These are phyloP conservation scores for Annona cherimola DNA, from an alignment of 164 flowering plant species.

Conservation along the genomic window DNA sequence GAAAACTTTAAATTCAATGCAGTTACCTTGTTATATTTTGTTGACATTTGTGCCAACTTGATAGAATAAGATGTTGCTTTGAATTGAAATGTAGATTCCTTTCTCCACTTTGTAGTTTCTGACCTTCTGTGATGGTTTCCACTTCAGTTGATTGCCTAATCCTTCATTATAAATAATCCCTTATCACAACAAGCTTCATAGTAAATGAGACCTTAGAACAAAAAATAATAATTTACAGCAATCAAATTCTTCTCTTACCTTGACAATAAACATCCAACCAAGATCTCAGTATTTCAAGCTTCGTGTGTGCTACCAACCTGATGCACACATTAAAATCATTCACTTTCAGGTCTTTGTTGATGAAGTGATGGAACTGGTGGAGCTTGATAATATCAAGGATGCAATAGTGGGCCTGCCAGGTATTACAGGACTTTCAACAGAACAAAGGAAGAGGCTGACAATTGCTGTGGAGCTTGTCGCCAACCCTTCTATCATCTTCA, in stretches of 20 bases:
- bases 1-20: too few relatives aligned
- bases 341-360: conserved; percentile 67
- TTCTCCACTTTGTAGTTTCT: too few relatives aligned
- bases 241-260: too few relatives aligned
- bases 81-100: too few relatives aligned
- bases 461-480: conserved; percentile 99
- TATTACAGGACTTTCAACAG: conserved; percentile 85
- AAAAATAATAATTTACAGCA: too few relatives aligned
- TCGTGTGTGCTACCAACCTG: neutral
- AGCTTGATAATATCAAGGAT: conserved; percentile 75
- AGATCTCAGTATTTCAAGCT: neutral
- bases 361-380: conserved; percentile 92
- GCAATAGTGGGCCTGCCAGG: conserved; percentile 96
- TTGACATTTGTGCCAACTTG: too few relatives aligned
- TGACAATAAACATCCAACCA: neutral
- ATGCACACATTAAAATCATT: neutral
- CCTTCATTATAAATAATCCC: too few relatives aligned
- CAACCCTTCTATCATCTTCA: conserved; percentile 98
- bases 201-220: too few relatives aligned
- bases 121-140: neutral
- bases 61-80: too few relatives aligned
- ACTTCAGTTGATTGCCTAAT: neutral
- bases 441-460: conserved; percentile 92
- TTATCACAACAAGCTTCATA: too few relatives aligned
- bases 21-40: too few relatives aligned